These are phyloP conservation scores for Rickenella mellea DNA, from an alignment of 768 basidiomycete species.

Conservation along the genomic window DNA sequence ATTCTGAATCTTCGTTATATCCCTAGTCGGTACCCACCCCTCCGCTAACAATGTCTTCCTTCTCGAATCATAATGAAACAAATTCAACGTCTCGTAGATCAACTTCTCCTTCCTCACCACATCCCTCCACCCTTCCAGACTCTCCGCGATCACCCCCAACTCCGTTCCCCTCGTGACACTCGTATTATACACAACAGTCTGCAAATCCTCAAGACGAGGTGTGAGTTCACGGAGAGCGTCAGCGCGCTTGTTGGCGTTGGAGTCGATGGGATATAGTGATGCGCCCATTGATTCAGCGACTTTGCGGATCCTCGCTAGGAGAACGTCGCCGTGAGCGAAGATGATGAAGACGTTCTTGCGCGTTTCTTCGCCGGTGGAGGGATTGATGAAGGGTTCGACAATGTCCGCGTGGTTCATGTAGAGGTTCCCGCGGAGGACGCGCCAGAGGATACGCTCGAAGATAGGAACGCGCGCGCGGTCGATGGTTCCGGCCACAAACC, in stretches of 20 bases:
- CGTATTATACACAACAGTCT: conserved; percentile 85
- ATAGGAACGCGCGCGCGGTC: conserved; percentile 86
- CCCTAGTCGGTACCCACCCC: conserved; percentile 94
- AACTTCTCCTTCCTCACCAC: conserved; percentile 93
- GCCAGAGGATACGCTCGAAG: conserved; percentile 97
- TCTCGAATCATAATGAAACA: conserved; percentile 90
- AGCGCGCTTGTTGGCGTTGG: conserved; percentile 85
- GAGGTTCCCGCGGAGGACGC: conserved; percentile 91
- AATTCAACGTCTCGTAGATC: conserved; percentile 91
- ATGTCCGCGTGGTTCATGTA: conserved; percentile 99
- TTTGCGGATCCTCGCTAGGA: conserved; percentile 94
- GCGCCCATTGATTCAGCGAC: conserved; percentile 98
- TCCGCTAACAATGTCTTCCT: conserved; percentile 94
- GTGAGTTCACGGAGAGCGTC: conserved; percentile 87
- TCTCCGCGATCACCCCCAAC: conserved; percentile 77
- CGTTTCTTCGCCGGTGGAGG: conserved; percentile 70
- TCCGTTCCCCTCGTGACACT: conserved; percentile 73
- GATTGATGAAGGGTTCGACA: conserved; percentile 83
- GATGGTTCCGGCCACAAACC: conserved; percentile 94
- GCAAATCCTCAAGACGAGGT: conserved; percentile 82
- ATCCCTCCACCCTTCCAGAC: conserved; percentile 83
- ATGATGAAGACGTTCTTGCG: conserved; percentile 99
- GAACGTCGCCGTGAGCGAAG: conserved; percentile 89
- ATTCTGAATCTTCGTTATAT: conserved; percentile 77
- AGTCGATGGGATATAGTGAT: conserved; percentile 91